Base-by-base conservation (phyloP, 306 rosid species). In the Crotalaria pallida region DNA sequence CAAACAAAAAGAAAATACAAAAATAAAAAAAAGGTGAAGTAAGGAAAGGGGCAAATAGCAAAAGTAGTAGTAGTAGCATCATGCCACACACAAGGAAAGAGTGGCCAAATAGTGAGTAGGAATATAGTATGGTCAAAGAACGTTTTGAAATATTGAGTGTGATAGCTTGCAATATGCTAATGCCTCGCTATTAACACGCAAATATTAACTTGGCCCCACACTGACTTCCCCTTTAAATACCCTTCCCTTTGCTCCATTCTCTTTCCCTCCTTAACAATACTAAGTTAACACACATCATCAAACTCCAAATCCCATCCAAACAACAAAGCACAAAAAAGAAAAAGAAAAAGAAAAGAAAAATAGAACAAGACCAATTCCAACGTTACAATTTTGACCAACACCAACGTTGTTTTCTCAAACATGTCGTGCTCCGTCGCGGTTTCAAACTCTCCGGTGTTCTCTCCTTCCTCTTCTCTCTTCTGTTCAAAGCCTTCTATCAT, bases 401-500 rank as follows among this genome's bases (percentile, higher is more conserved):
- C 17, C 15, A 0, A n/a, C 2, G 2, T 5, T 7, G 4, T 34
- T 34, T 7, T 9, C 12, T 2, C 1, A 13, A 49, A n/a, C 74
- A 92, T 92, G 97, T 87, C 91, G 61, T 84, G 94, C 82, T 88
- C 96, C 61, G 86, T 92, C 40, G 91, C 93, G 1, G 81, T 92
- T 58, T 81, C 85, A 0, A 92, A 77, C 23, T 92, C 97, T 10
- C 97, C 97, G 74, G 88, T 88, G 15, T 92, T 92, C 66, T 92
- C 97, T 2, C 88, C 92, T 0, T 82, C 96, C 0, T 75, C 93
- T 1, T 82, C 93, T 3, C 76, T 89, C 26, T 92, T 87, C 85
- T 87, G 82, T 68, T 58, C 71, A 10, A 85, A 84, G 23, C 21
- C 79, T 24, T 81, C 96, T 0, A 69, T 87, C 6, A 80, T 88